Percentiles rank a stretch among this genome's conserved stretches.
These are phyloP conservation scores for Irpex lacteus DNA, from an alignment of 1,284 basidiomycete species.

Conservation along the genomic window DNA sequence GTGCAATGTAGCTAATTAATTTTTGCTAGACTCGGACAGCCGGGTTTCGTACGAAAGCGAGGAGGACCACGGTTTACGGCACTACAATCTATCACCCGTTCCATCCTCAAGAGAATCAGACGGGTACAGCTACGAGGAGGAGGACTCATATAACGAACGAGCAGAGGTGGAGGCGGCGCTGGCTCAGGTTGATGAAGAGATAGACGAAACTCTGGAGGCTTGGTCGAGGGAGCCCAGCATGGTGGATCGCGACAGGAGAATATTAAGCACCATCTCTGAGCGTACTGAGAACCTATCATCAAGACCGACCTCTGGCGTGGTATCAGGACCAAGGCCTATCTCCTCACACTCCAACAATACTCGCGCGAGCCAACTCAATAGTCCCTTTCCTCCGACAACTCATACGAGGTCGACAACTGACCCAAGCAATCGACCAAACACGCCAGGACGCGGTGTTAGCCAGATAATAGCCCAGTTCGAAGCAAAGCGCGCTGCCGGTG, in stretches of 20 bases:
- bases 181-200: conserved; percentile 59
- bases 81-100: conserved; percentile 39
- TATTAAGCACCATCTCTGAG: conserved; percentile 39
- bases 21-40: conserved; percentile 24
- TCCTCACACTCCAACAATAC: conserved; percentile 20
- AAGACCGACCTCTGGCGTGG: conserved; percentile 26
- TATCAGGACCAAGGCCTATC: conserved; percentile 24
- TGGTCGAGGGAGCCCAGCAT: conserved; percentile 18
- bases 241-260: conserved; percentile 22
- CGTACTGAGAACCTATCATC: conserved; percentile 35
- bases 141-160: conserved; percentile 42
- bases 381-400: conserved; percentile 16
- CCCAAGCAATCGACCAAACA: conserved; percentile 31
- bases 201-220: conserved; percentile 43
- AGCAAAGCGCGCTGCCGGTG: conserved; percentile 38
- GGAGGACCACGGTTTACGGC: conserved; percentile 35
- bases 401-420: conserved; percentile 31
- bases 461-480: conserved; percentile 77
- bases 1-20: neutral
- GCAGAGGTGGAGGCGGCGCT: conserved; percentile 68
- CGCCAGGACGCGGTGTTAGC: conserved; percentile 56
- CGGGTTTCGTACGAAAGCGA: conserved; percentile 35
- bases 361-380: conserved; percentile 19
- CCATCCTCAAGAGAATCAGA: conserved; percentile 25
- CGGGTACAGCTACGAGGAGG: conserved; percentile 38